phyloP scores from a whole-genome alignment of 1,139 yeast genomes.

The Ashbya aceris region DNA sequence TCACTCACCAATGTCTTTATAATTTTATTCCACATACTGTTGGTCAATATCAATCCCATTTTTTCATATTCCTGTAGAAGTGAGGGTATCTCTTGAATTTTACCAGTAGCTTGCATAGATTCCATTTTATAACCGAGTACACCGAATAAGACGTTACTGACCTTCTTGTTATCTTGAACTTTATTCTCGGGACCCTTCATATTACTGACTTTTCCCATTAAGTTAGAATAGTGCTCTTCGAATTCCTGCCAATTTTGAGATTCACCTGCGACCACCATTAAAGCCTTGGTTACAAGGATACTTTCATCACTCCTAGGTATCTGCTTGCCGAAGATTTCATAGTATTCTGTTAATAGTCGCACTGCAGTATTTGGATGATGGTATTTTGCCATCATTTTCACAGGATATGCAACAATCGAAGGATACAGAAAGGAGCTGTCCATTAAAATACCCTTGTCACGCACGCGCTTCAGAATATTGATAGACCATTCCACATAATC shows the following conservation, averaged over 20 bases:
- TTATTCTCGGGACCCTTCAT: constrained; percentile 14
- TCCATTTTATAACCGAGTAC: constrained; percentile 26
- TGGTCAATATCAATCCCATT: constrained; percentile 33
- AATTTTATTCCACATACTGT: constrained; percentile 31
- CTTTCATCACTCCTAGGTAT: constrained; percentile 20
- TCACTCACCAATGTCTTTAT: neutral
- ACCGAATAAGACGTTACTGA: constrained; percentile 20
- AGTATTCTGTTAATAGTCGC: constrained; percentile 26
- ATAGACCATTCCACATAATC: constrained; percentile 26
- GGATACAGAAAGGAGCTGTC: constrained; percentile 25
- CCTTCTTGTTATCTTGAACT: neutral
- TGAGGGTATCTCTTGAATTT: constrained; percentile 22
- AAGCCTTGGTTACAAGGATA: constrained; percentile 27
- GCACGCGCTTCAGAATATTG: constrained; percentile 24
- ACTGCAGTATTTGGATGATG: constrained; percentile 29
- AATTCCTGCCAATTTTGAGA: constrained; percentile 30
- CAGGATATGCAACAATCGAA: constrained; percentile 30
- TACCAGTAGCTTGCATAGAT: constrained; percentile 22
- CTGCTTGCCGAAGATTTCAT: constrained; percentile 20
- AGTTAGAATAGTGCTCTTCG: constrained; percentile 23
- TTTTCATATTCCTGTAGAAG: constrained; percentile 26
- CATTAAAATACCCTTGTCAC: constrained; percentile 18
- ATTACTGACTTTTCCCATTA: constrained; percentile 25
- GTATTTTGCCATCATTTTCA: constrained; percentile 23
- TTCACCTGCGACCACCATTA: constrained; percentile 27